Conservation (phyloP, 2,329 filamentous ascomycete species). For the Pezicula rhizophila region DNA sequence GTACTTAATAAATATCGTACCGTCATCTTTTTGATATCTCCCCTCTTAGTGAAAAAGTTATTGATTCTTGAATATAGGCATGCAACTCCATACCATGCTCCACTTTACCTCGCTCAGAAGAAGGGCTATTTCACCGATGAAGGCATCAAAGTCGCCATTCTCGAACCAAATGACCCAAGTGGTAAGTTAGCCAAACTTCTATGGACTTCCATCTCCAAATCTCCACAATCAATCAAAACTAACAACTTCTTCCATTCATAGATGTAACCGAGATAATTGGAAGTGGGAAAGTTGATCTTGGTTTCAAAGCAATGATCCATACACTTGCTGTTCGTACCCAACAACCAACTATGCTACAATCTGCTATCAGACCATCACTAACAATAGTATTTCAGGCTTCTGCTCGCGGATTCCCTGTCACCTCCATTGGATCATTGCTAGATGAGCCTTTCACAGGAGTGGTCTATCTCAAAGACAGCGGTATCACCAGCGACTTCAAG, state of each 20-base stretch:
- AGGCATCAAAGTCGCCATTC: slow-evolving; percentile 69
- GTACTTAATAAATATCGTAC: slow-evolving; percentile 5
- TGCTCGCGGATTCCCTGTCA: slow-evolving; percentile 66
- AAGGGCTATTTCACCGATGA: slow-evolving; percentile 71
- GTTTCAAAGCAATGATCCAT: slow-evolving; percentile 82
- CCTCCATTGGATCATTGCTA: slow-evolving; percentile 67
- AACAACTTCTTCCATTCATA: slow-evolving; percentile 18
- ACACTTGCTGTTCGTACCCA: slow-evolving; percentile 51
- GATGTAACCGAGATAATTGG: slow-evolving; percentile 81
- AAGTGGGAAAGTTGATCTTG: slow-evolving; percentile 68
- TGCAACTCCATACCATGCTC: slow-evolving; percentile 75
- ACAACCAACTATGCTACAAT: too few species aligned
- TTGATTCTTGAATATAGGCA: slow-evolving; percentile 49
- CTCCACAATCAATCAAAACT: not conserved
- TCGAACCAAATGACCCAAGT: slow-evolving; percentile 74
- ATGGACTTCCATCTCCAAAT: not conserved
- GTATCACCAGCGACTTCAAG: slow-evolving; percentile 69
- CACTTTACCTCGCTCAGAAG: slow-evolving; percentile 69
- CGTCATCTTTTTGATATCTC: slow-evolving; percentile 1
- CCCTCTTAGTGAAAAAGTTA: slow-evolving; percentile 7
- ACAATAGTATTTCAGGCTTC: slow-evolving; percentile 38
- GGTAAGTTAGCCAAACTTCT: slow-evolving; percentile 33
- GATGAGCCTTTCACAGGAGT: slow-evolving; percentile 78
- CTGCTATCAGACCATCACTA: too few species aligned
- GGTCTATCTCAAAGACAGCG: slow-evolving; percentile 67